Conservation (phyloP, 768 basidiomycete genomes). For the Pisolithus sp. region DNA sequence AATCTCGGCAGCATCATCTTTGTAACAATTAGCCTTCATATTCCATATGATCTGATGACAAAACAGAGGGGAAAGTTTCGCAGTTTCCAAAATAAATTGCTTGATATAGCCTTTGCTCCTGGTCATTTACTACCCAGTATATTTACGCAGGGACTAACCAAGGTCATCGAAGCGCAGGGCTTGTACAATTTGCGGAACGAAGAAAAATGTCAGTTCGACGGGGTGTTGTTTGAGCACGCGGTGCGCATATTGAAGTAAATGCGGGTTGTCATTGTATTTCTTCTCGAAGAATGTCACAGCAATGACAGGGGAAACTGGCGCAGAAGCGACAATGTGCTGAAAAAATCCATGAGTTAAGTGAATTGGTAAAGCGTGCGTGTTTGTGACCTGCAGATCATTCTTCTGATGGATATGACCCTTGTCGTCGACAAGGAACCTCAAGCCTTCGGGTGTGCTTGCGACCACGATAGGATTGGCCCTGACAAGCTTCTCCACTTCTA, state of each 20-base stretch:
- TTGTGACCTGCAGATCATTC: slow-evolving; percentile 68
- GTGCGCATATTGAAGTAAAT: slow-evolving; percentile 93
- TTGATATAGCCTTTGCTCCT: slow-evolving; percentile 73
- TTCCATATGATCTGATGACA: slow-evolving; percentile 99
- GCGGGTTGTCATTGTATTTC: slow-evolving; percentile 74
- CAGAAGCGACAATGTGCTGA: slow-evolving; percentile 86
- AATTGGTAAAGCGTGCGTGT: neutral
- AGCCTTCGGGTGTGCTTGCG: slow-evolving; percentile 72
- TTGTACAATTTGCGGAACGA: slow-evolving; percentile 97
- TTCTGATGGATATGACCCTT: slow-evolving; percentile 47
- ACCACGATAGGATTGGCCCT: slow-evolving; percentile 65
- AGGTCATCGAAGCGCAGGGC: slow-evolving; percentile 86
- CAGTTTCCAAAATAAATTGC: slow-evolving; percentile 93
- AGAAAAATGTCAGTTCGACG: slow-evolving; percentile 94
- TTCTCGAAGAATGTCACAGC: slow-evolving; percentile 83
- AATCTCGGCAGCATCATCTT: slow-evolving; percentile 82
- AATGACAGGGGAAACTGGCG: slow-evolving; percentile 76
- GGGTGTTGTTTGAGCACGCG: slow-evolving; percentile 92
- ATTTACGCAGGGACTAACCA: slow-evolving; percentile 45
- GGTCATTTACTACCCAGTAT: neutral
- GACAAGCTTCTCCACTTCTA: slow-evolving; percentile 73
- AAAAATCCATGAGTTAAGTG: neutral
- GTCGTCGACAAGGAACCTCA: slow-evolving; percentile 76
- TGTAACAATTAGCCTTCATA: slow-evolving; percentile 98
- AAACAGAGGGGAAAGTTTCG: slow-evolving; percentile 94